These are phyloP conservation scores for Auricularia cornea DNA, from an alignment of 768 basidiomycete genomes.

Conservation along the genomic window DNA sequence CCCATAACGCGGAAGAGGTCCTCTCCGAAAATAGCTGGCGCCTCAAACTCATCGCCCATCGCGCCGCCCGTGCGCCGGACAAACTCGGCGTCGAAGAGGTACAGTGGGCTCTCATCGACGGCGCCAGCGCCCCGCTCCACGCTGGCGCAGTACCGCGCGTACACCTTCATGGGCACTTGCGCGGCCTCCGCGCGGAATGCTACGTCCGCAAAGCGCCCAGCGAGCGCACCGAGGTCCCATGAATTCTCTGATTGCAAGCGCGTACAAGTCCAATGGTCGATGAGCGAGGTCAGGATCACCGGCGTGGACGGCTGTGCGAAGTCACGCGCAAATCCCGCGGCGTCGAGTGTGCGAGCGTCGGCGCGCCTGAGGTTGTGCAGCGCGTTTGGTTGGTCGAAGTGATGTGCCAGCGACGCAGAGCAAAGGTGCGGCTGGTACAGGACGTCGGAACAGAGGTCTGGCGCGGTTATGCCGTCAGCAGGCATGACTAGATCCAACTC, in stretches of 20 bases:
- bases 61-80: conserved; percentile 9
- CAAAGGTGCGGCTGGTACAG: conserved; percentile 14
- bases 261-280: conserved; percentile 8
- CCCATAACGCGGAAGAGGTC: conserved; percentile 19
- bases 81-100: conserved; percentile 19
- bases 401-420: neutral
- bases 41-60: conserved; percentile 14
- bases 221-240: conserved; percentile 15
- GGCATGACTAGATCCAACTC: neutral
- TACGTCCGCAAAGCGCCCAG: conserved; percentile 10
- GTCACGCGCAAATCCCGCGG: neutral
- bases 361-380: neutral
- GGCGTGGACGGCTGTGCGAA: conserved; percentile 8
- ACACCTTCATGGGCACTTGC: conserved; percentile 10
- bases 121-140: conserved; percentile 4
- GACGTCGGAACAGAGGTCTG: conserved; percentile 14
- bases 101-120: conserved; percentile 19
- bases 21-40: conserved; percentile 12
- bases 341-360: neutral
- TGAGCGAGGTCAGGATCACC: conserved; percentile 12
- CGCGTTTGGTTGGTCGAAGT: neutral
- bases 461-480: conserved; percentile 5
- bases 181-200: conserved; percentile 18
- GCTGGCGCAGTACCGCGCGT: conserved; percentile 11
- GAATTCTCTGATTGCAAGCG: neutral